Evolutionary conservation across 495 filamentous ascomycete genomes (phyloP).

Genomic region (Neurospora intermedia): DNA sequence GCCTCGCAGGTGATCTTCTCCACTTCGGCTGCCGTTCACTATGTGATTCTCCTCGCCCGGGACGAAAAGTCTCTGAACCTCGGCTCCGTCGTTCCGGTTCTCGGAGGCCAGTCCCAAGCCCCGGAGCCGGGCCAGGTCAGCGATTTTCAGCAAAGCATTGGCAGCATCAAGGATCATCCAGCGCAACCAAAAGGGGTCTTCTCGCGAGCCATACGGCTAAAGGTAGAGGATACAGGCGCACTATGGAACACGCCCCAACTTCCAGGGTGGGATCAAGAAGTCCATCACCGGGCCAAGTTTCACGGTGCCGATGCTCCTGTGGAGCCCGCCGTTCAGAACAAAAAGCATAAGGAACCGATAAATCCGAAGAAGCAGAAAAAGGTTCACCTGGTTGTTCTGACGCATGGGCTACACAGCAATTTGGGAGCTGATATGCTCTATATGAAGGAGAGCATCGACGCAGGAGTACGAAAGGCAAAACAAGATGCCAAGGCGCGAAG

Average conservation of each 20-base stretch:
- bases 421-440: conserved; percentile 96
- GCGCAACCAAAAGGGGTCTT: conserved; percentile 62
- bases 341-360: conserved; percentile 4
- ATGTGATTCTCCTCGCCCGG: conserved; percentile 73
- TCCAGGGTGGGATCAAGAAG: conserved; percentile 47
- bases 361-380: conserved; percentile 47
- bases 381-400: conserved; percentile 83
- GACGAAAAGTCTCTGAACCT: conserved; percentile 72
- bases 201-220: conserved; percentile 62
- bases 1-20: conserved; percentile 89
- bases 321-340: conserved; percentile 2
- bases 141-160: conserved; percentile 52
- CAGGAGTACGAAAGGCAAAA: conserved; percentile 58
- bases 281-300: conserved; percentile 20
- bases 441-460: conserved; percentile 92
- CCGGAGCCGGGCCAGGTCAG: conserved; percentile 55
- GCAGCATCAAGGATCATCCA: conserved; percentile 31
- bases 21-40: conserved; percentile 74
- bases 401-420: conserved; percentile 93
- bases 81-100: conserved; percentile 42
- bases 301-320: conserved; percentile 14
- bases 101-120: conserved; percentile 31
- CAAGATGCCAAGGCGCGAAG: conserved; percentile 47
- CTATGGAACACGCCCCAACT: conserved; percentile 86
- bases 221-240: conserved; percentile 75